phyloP scores from a whole-genome alignment of 1,284 basidiomycete species.

The Laetiporus sulphureus region DNA sequence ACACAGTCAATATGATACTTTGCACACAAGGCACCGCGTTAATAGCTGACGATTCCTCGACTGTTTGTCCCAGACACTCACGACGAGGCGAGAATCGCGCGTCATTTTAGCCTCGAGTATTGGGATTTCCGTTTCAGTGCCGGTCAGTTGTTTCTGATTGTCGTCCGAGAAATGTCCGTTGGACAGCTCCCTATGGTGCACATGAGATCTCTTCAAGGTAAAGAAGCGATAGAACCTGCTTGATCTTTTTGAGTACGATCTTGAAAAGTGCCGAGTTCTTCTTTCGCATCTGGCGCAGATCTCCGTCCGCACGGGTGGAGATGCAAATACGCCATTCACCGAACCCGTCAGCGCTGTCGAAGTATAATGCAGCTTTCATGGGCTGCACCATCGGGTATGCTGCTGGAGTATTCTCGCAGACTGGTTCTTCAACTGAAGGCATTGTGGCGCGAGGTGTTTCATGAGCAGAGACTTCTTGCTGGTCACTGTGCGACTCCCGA shows the following conservation, averaged over 20 bases:
- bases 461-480: background rate
- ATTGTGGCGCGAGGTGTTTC: background rate
- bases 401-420: background rate
- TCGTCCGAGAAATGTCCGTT: constrained; percentile 59
- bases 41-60: background rate
- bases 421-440: background rate
- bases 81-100: constrained; percentile 49
- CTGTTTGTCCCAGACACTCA: constrained; percentile 33
- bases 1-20: constrained; percentile 63
- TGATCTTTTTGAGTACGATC: constrained; percentile 45
- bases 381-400: constrained; percentile 2
- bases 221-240: constrained; percentile 24
- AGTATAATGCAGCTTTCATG: constrained; percentile 29
- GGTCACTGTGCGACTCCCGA: background rate
- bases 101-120: constrained; percentile 67
- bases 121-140: constrained; percentile 35
- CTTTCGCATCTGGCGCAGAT: constrained; percentile 31
- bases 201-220: background rate
- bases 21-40: background rate
- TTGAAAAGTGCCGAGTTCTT: constrained; percentile 33
- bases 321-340: constrained; percentile 45
- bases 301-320: constrained; percentile 30
- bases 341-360: constrained; percentile 37
- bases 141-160: constrained; percentile 58
- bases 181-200: constrained; percentile 45